Evolutionary conservation across 2,329 filamentous ascomycete genomes (phyloP).

Genomic region (Cordyceps javanica): DNA sequence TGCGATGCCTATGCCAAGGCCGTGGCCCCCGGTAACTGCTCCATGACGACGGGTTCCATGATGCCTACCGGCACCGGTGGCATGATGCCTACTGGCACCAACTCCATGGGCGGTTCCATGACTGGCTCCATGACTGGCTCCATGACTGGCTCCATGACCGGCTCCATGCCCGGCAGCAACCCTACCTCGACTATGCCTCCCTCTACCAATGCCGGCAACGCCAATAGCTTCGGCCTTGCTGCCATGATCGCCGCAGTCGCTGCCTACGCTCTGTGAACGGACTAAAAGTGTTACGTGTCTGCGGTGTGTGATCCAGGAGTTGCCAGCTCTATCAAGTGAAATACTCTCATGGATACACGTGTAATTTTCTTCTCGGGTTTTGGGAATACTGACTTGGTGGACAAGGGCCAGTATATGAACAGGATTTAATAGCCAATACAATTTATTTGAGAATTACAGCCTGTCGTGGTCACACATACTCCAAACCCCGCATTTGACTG

Average conservation of each 20-base stretch:
- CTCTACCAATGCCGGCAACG: slow-evolving; percentile 20
- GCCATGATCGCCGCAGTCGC: slow-evolving; percentile 22
- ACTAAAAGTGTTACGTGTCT: not conserved
- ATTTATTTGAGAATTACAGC: not conserved
- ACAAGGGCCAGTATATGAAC: not conserved
- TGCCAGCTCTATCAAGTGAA: not conserved
- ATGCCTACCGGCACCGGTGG: slow-evolving; percentile 14
- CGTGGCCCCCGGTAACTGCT: slow-evolving; percentile 16
- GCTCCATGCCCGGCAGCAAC: slow-evolving; percentile 15
- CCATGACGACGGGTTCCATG: not conserved
- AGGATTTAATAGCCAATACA: slow-evolving; percentile 2
- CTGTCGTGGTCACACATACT: too few species aligned
- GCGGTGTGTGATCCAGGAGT: not conserved
- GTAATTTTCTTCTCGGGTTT: not conserved
- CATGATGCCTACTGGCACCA: slow-evolving; percentile 3
- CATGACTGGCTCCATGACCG: slow-evolving; percentile 5
- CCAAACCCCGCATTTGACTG: too few species aligned
- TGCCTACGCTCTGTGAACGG: slow-evolving; percentile 23
- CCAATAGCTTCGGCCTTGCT: slow-evolving; percentile 22
- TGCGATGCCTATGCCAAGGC: slow-evolving; percentile 39
- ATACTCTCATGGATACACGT: not conserved
- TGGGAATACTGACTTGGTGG: not conserved
- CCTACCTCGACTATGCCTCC: slow-evolving; percentile 13
- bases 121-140: slow-evolving; percentile 10
- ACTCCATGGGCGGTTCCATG: not conserved